A percentile compares a stretch with the other conserved stretches of the same genome.
Conservation (phyloP, 2,329 filamentous ascomycete species). For the Apiospora saccharicola region DNA sequence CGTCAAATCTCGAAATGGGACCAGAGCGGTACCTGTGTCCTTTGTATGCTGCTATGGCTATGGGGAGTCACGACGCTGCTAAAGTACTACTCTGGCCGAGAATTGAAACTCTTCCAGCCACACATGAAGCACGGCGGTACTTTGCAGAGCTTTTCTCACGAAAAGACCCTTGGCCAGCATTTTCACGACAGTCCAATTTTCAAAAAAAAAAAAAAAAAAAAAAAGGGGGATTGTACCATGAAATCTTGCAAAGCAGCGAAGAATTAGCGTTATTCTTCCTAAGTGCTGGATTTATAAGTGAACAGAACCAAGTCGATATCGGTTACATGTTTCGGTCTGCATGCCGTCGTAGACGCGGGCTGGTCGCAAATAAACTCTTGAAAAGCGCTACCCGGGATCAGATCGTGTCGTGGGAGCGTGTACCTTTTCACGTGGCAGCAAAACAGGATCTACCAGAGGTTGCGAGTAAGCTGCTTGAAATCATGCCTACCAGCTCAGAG, state of each 20-base stretch:
- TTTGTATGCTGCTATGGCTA: not conserved
- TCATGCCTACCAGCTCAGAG: not conserved
- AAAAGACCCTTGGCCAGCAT: not conserved
- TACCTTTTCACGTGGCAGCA: not conserved
- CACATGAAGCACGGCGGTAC: not conserved
- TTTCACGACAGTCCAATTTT: not conserved
- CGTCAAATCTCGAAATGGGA: not conserved
- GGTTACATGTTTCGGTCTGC: not conserved
- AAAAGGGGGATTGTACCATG: fast-evolving
- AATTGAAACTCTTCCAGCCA: not conserved
- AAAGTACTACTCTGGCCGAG: not conserved
- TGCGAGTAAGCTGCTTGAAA: not conserved
- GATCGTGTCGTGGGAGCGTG: not conserved
- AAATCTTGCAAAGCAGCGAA: not conserved
- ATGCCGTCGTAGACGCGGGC: too few relatives aligned
- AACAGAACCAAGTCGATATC: not conserved
- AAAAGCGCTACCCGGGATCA: not conserved
- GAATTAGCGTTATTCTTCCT: not conserved
- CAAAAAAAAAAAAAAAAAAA: not conserved
- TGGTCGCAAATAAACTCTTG: not conserved
- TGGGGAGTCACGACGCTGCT: not conserved
- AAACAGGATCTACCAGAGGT: fast-evolving
- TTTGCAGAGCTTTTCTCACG: not conserved
- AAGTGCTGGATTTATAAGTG: not conserved
- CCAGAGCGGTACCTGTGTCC: not conserved